Percentiles rank a stretch among this genome's conserved stretches.
Evolutionary conservation across 306 rosid species (phyloP).

Genomic region (Nissolia schottii): DNA sequence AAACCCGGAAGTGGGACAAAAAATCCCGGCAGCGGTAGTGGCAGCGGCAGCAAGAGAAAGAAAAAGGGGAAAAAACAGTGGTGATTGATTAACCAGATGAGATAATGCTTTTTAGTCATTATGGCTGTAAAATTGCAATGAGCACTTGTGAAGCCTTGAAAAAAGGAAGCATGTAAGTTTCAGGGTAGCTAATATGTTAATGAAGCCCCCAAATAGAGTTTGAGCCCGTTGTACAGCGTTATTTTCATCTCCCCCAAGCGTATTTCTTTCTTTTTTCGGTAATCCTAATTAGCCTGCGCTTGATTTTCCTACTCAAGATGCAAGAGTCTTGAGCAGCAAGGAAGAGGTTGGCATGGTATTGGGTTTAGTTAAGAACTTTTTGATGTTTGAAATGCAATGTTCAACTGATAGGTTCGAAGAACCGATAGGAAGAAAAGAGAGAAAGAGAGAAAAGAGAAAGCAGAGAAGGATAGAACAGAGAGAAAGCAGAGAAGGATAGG

Average conservation of each 20-base stretch:
- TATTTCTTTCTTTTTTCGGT: conserved; percentile 14
- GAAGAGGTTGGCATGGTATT: not conserved
- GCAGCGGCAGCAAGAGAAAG: conserved; percentile 60
- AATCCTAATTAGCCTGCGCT: not conserved
- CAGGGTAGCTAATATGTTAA: conserved; percentile 25
- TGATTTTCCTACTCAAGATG: conserved; percentile 13
- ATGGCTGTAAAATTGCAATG: conserved; percentile 25
- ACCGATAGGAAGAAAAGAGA: too few species aligned
- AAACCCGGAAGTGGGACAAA: conserved; percentile 54
- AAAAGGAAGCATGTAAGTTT: conserved; percentile 21
- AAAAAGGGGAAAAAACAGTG: conserved; percentile 82
- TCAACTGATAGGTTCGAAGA: too few species aligned
- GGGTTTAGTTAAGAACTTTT: not conserved
- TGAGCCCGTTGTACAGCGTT: conserved; percentile 43
- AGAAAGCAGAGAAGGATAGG: too few species aligned
- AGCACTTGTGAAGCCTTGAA: conserved; percentile 22
- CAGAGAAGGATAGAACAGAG: too few species aligned
- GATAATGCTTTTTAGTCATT: conserved; percentile 20
- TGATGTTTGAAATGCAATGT: not conserved
- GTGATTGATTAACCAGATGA: conserved; percentile 30
- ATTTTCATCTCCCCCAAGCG: not conserved
- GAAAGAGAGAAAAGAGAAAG: too few species aligned
- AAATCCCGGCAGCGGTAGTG: conserved; percentile 37
- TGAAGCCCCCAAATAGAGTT: conserved; percentile 33
- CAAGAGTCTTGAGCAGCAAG: not conserved